Evolutionary conservation across 345 rosid genomes (phyloP), one percentile per base, ranked within the genome.

Genomic region (Gossypium australe): DNA sequence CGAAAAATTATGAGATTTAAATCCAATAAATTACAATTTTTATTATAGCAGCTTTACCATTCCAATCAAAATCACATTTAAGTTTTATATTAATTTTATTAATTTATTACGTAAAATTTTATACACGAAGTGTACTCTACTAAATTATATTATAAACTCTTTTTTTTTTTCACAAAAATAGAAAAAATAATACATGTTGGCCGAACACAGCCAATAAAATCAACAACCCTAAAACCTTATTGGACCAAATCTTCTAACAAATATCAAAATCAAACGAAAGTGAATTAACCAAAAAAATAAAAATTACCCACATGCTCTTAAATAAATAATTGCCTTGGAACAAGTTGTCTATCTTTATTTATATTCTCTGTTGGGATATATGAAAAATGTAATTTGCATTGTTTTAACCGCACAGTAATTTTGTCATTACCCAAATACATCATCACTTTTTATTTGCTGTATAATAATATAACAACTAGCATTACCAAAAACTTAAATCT

Each of bases 171-270:
- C 41, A 34, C 5, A 13, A 16, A 51, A 53, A 17, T 53, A 53
- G 10, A 29, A n/a, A 4, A 71, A 38, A 72, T 20, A 38, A 7
- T 58, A 8, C 53, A 34, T 38, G 75, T 57, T 72, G 75, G 20
- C 16, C 44, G 56, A 57, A 58, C 17, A 58, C 75, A 72, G 14
- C 75, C 53, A 41, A 44, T 34, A 57, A 57, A 13, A 72, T 57
- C 55, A 72, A 20, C 52, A 34, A 13, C 55, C 34, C 12, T 56
- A 34, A n/a, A 20, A 58, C 27, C 55, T 72, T 45, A 43, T 72
- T 57, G 75, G 75, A 43, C 52, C 66, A 14, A 20, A 72, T 58
- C 43, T 72, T 20, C 43, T 72, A 20, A 43, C 12, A 70, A 27
- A 34, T 45, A 47, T 22, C 45, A 12, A 66, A 41, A 43, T 27